Evolutionary conservation across 768 basidiomycete species (phyloP).

Genomic region (Clitopilus hobsonii): DNA sequence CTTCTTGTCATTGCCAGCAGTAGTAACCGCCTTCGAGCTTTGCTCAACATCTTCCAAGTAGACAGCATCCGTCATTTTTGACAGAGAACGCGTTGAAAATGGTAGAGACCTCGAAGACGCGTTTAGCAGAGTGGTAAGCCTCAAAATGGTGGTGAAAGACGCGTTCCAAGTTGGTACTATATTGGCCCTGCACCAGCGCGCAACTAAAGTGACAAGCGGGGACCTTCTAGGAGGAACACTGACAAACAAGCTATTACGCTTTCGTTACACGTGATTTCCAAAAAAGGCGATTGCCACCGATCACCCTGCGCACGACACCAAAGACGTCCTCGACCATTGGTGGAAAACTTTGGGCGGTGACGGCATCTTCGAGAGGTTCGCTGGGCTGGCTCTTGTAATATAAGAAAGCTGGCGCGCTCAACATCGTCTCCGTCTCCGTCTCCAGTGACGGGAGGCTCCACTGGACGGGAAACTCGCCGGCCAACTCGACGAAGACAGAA

Average conservation of each 20-base stretch:
- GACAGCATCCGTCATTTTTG: constrained; percentile 15
- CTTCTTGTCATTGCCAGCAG: constrained; percentile 7
- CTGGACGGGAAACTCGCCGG: constrained; percentile 39
- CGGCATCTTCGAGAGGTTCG: background rate
- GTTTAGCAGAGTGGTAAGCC: background rate
- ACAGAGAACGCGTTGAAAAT: constrained; percentile 1
- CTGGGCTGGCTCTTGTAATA: constrained; percentile 3
- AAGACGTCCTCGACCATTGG: background rate
- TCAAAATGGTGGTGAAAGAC: background rate
- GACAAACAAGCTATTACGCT: background rate
- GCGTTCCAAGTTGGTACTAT: background rate
- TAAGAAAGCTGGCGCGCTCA: constrained; percentile 72
- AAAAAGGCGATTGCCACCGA: background rate
- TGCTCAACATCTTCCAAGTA: constrained; percentile 44
- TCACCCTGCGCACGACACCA: background rate
- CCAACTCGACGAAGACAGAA: constrained; percentile 29
- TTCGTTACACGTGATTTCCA: background rate
- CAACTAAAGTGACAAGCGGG: background rate
- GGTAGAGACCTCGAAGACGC: constrained; percentile 9
- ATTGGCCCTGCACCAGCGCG: background rate
- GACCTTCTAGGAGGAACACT: background rate
- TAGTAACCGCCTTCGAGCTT: constrained; percentile 2
- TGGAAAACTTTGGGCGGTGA: background rate
- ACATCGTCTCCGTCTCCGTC: constrained; percentile 68
- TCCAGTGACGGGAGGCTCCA: constrained; percentile 49